Evolutionary conservation across 371 early-diverging fungal species (phyloP), one percentile per base, ranked within the genome.

Genomic region (Mucor sp.): DNA sequence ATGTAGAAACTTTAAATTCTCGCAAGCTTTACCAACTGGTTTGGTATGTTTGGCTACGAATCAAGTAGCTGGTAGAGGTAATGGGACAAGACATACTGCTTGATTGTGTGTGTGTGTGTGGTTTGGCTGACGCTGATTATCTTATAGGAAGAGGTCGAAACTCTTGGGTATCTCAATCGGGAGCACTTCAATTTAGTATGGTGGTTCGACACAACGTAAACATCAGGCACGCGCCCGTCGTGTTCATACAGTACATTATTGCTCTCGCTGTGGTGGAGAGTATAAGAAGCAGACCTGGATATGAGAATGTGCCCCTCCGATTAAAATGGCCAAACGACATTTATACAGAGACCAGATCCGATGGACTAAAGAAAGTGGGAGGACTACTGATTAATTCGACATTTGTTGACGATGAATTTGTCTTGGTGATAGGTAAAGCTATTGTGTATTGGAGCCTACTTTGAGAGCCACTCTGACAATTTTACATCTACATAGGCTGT

Each of bases 271-370:
- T 93, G 0, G 92, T 93, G 0, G 91, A 95, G 66, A 91, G 93
- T 21, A 79, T 98, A 12, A 77, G 87, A 57, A 58, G 79, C 3
- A 79, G 82, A 60, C 83, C 87, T 3, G 95, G 94, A 6, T 95
- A 93, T 74, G 90, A 89, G 72, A 77, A 89, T 15, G 69, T 95
- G 5, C 93, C 94, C 0, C 70, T 98, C 59, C 85, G 86, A 39
- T 75, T 98, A 37, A 98, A 98, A 75, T 98, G 99, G 99, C 99
- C 99, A 15, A 98, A 97, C 68, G 99, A 98, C 72, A 84, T 98
- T 19, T 97, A 98, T 74, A 87, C 85, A 0, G 76, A 87, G 57
- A 62, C 69, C 2, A 64, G 69, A 27, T 9, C 59, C 6, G 63
- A 58, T 6, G 76, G 69, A 7, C 67, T 87, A 50, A 97, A 97